phyloP scores from a whole-genome alignment of 371 early-diverging fungal genomes.

The Umbelopsis sp. region DNA sequence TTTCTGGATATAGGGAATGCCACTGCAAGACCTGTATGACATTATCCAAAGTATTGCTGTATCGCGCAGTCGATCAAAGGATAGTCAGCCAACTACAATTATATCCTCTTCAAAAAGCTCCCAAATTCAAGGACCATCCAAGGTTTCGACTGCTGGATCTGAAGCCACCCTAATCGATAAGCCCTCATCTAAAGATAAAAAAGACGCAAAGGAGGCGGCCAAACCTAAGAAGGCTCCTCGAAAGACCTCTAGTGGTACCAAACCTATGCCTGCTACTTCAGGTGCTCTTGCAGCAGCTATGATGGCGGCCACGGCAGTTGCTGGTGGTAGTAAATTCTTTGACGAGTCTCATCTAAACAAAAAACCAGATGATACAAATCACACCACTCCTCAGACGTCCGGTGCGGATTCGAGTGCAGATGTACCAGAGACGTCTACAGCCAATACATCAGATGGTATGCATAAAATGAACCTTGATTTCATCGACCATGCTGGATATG shows the following conservation, averaged over 20 bases:
- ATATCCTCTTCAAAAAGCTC: neutral
- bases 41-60: constrained; percentile 45
- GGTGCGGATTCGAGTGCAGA: neutral
- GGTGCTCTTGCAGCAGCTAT: constrained; percentile 55
- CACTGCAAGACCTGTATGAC: constrained; percentile 45
- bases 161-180: neutral
- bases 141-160: neutral
- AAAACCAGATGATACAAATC: neutral
- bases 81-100: neutral
- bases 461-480: neutral
- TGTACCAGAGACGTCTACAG: neutral
- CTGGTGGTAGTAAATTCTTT: constrained; percentile 47
- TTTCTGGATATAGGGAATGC: constrained; percentile 30
- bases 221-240: constrained; percentile 33
- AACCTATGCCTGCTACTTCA: constrained; percentile 38
- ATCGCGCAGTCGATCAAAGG: constrained; percentile 18
- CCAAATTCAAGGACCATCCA: neutral
- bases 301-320: constrained; percentile 53
- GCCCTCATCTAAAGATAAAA: constrained; percentile 30
- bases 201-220: constrained; percentile 9
- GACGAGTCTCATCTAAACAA: constrained; percentile 29
- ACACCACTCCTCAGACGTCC: neutral
- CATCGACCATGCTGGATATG: no score
- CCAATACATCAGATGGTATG: constrained; percentile 2
- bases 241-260: constrained; percentile 34